Conservation (phyloP, 1,139 yeast genomes). For the Diutina neorugosa region DNA sequence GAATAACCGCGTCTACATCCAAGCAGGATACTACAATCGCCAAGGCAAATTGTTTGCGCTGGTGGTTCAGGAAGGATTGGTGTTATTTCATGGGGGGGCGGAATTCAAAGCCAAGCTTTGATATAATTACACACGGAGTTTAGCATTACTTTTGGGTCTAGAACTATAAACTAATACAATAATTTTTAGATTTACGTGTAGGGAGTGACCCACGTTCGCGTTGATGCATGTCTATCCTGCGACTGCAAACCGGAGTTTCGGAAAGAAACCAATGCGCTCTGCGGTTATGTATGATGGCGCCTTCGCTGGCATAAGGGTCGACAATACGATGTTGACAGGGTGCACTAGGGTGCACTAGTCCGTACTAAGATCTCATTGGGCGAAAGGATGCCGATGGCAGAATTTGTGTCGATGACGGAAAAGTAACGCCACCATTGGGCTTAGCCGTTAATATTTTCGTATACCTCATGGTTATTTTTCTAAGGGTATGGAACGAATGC, state of each 20-base stretch:
- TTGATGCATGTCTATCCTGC: background rate
- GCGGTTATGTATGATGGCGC: background rate
- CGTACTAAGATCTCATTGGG: background rate
- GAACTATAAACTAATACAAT: background rate
- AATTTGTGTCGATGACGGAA: background rate
- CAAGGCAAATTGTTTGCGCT: slow-evolving; percentile 50
- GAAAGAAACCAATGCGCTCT: background rate
- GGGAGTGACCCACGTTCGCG: background rate
- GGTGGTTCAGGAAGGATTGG: slow-evolving; percentile 57
- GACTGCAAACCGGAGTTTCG: background rate
- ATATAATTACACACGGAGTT: background rate
- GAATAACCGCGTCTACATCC: slow-evolving; percentile 44
- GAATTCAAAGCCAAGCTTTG: slow-evolving; percentile 2
- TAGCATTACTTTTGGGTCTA: background rate
- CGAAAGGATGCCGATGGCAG: background rate
- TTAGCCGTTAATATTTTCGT: background rate
- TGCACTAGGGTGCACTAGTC: background rate
- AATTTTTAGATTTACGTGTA: too few relatives aligned
- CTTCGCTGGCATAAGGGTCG: background rate
- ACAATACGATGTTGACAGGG: background rate
- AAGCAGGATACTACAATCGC: slow-evolving; percentile 44
- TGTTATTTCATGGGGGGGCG: slow-evolving; percentile 6
- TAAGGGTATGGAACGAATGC: background rate
- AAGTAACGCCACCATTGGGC: background rate
- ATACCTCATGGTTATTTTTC: too few relatives aligned